Percentiles rank a stretch among this genome's conserved stretches.
These are phyloP conservation scores for Pleurotus citrinopileatus DNA, from an alignment of 768 basidiomycete genomes.

Conservation along the genomic window DNA sequence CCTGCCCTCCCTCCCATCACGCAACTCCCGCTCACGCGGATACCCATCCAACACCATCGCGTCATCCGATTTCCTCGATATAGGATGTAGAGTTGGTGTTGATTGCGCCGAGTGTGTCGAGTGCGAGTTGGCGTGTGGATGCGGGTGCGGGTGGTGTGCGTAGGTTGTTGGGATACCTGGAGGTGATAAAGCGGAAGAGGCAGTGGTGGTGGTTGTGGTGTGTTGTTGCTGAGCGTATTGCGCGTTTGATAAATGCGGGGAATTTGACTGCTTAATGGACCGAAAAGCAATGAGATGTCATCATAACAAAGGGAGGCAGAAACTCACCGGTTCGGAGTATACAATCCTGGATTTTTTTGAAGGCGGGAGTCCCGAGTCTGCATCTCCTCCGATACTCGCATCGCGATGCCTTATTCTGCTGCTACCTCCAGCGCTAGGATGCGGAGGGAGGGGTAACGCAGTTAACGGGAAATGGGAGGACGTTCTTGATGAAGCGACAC, in stretches of 20 bases:
- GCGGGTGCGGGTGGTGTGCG: too few relatives aligned
- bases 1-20: too few relatives aligned
- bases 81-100: not conserved
- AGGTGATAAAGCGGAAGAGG: too few relatives aligned
- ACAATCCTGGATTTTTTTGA: conserved; percentile 40
- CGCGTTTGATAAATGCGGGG: conserved; percentile 3
- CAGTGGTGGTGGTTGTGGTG: too few relatives aligned
- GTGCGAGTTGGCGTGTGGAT: too few relatives aligned
- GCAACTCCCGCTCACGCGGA: too few relatives aligned
- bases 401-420: conserved; percentile 39
- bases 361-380: conserved; percentile 44
- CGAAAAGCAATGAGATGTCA: not conserved
- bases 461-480: conserved; percentile 26
- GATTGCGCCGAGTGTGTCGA: too few relatives aligned
- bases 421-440: conserved; percentile 29
- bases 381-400: conserved; percentile 36
- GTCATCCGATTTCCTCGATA: not conserved
- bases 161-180: too few relatives aligned
- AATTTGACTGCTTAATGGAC: conserved; percentile 5
- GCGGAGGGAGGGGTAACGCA: conserved; percentile 36
- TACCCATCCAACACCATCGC: too few relatives aligned
- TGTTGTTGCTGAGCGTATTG: conserved; percentile 4
- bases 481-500: not conserved
- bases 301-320: not conserved
- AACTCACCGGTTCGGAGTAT: conserved; percentile 29